These are phyloP conservation scores for Cercospora citrullina DNA, from an alignment of 2,329 filamentous ascomycete species.

Conservation along the genomic window DNA sequence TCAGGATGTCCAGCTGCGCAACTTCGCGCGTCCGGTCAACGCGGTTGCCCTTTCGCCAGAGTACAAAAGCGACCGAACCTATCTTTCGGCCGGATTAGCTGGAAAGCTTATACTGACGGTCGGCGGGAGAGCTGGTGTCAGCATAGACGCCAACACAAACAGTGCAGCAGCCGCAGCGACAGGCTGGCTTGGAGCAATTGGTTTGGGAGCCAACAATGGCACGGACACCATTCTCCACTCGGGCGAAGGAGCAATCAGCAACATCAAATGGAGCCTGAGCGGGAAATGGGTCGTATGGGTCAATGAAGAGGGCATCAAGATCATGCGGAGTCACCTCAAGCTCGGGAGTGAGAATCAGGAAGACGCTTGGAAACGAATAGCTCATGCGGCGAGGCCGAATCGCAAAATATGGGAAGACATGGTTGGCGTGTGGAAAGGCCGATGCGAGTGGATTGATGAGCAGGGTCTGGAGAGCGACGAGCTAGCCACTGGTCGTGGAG, in stretches of 20 bases:
- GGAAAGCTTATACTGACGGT: constrained; percentile 84
- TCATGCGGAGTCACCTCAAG: constrained; percentile 87
- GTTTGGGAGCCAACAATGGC: constrained; percentile 70
- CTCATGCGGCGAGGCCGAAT: constrained; percentile 85
- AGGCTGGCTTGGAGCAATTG: constrained; percentile 88
- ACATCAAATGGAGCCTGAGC: constrained; percentile 91
- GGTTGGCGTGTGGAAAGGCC: constrained; percentile 91
- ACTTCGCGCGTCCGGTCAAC: constrained; percentile 90
- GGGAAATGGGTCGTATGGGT: constrained; percentile 93
- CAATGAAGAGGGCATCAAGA: constrained; percentile 96
- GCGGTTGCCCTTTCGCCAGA: constrained; percentile 92
- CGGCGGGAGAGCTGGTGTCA: constrained; percentile 75
- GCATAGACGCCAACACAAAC: constrained; percentile 80
- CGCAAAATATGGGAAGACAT: constrained; percentile 91
- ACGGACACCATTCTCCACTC: constrained; percentile 86
- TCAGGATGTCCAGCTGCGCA: constrained; percentile 86
- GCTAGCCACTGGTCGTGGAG: constrained; percentile 45
- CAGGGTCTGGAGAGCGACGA: constrained; percentile 73
- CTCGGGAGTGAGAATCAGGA: constrained; percentile 75
- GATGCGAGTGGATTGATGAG: constrained; percentile 91
- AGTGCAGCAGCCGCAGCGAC: constrained; percentile 76
- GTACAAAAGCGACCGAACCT: constrained; percentile 84
- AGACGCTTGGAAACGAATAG: constrained; percentile 90
- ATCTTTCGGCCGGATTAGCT: constrained; percentile 85
- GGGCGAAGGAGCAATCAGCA: constrained; percentile 86